phyloP scores from a whole-genome alignment of 2,329 filamentous ascomycete species.

The Penicillium olsonii region DNA sequence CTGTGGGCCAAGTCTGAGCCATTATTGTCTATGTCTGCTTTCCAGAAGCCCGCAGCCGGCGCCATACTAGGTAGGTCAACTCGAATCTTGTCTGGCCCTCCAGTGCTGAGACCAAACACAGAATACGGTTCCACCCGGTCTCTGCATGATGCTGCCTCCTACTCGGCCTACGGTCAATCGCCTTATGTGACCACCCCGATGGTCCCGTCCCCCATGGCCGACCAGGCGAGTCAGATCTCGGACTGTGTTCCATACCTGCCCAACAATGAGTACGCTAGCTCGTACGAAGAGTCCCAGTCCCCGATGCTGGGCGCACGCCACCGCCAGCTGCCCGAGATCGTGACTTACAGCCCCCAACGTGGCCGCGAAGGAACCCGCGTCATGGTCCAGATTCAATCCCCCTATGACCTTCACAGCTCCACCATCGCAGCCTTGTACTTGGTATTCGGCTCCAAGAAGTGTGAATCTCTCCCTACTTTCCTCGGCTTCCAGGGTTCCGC shows the following conservation, averaged over 20 bases:
- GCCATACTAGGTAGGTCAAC: constrained; percentile 76
- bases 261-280: constrained; percentile 42
- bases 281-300: constrained; percentile 64
- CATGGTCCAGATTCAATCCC: constrained; percentile 71
- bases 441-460: constrained; percentile 76
- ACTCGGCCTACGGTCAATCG: constrained; percentile 41
- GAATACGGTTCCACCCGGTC: constrained; percentile 42
- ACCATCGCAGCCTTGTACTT: constrained; percentile 60
- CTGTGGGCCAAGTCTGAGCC: constrained; percentile 59
- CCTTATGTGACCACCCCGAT: constrained; percentile 42
- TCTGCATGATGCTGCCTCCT: constrained; percentile 44
- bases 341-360: constrained; percentile 68
- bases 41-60: constrained; percentile 72
- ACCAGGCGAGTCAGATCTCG: constrained; percentile 43
- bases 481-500: constrained; percentile 57
- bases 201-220: constrained; percentile 44
- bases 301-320: constrained; percentile 66
- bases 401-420: constrained; percentile 70
- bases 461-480: constrained; percentile 66
- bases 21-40: constrained; percentile 77
- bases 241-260: constrained; percentile 43
- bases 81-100: not conserved
- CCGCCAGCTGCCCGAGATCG: constrained; percentile 63
- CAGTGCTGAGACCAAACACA: constrained; percentile 22
- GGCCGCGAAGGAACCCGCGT: constrained; percentile 72